A percentile compares a stretch with the other conserved stretches of the same genome.
These are phyloP conservation scores for Grosmannia clavigera DNA, from an alignment of 2,329 filamentous ascomycete species.

Conservation along the genomic window DNA sequence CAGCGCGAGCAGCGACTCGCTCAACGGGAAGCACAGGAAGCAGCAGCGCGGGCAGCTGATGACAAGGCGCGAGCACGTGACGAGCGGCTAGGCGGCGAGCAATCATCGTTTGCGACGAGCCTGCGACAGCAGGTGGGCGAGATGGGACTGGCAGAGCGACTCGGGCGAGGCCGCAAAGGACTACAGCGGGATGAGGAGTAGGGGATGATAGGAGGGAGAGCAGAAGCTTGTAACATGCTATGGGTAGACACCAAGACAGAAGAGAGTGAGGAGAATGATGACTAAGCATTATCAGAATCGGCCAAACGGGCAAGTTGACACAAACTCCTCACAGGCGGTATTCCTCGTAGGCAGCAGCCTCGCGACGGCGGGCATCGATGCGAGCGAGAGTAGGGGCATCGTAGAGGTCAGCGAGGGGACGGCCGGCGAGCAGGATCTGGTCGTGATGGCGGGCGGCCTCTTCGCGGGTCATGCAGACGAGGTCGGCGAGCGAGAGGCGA, in stretches of 20 bases:
- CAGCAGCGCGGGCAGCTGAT: conserved; percentile 52
- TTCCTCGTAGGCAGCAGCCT: conserved; percentile 51
- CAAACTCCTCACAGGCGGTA: conserved; percentile 17
- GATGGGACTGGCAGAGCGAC: conserved; percentile 37
- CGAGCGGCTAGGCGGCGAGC: conserved; percentile 1
- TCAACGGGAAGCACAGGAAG: conserved; percentile 53
- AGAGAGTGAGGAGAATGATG: neutral
- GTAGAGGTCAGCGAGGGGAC: conserved; percentile 61
- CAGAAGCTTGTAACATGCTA: neutral
- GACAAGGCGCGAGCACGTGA: conserved; percentile 47
- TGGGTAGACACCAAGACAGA: too few relatives aligned
- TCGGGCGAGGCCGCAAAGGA: conserved; percentile 34
- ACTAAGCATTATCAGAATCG: neutral
- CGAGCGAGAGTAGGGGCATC: conserved; percentile 50
- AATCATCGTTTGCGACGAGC: conserved; percentile 44
- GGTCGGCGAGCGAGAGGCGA: conserved; percentile 52
- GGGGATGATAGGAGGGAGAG: too few relatives aligned
- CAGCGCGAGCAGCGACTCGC: conserved; percentile 57
- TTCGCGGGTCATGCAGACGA: conserved; percentile 90
- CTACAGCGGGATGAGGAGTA: conserved; percentile 34
- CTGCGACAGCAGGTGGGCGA: conserved; percentile 47
- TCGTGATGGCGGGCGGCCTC: conserved; percentile 72
- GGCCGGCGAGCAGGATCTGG: conserved; percentile 59
- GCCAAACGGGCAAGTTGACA: too few relatives aligned
- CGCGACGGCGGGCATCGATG: conserved; percentile 54